Percentiles rank a stretch among this genome's conserved stretches.
Evolutionary conservation across 2,329 filamentous ascomycete species (phyloP).

Genomic region (Colletotrichum brevisporum): DNA sequence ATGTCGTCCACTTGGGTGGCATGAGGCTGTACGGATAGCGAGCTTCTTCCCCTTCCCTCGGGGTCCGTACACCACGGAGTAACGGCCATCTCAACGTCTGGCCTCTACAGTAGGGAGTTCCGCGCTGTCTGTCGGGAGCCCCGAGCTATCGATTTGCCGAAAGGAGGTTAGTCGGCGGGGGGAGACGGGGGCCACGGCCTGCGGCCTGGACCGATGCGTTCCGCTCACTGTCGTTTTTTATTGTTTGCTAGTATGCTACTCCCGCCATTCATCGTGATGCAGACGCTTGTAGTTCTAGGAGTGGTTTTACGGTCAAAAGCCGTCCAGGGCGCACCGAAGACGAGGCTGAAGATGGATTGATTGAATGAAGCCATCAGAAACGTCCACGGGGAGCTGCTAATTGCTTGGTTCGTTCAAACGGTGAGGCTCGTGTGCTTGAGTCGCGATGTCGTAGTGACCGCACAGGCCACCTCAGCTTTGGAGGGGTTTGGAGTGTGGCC

Average conservation of each 20-base stretch:
- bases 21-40: slow-evolving; percentile 14
- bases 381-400: too few species aligned
- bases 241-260: not conserved
- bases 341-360: too few species aligned
- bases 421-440: not conserved
- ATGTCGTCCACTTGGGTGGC: slow-evolving; percentile 30
- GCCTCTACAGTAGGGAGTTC: slow-evolving; percentile 7
- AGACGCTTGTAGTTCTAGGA: not conserved
- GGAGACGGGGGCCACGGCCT: slow-evolving; percentile 21
- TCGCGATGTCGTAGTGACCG: slow-evolving; percentile 26
- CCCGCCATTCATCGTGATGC: not conserved
- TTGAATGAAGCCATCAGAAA: too few species aligned
- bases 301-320: too few species aligned
- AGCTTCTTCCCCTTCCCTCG: too few species aligned
- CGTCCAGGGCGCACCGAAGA: too few species aligned
- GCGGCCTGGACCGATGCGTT: slow-evolving; percentile 38
- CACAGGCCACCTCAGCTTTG: slow-evolving; percentile 13
- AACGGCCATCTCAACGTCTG: too few species aligned
- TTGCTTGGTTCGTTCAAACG: too few species aligned
- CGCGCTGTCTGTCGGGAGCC: slow-evolving; percentile 1
- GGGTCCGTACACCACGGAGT: too few species aligned
- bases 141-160: not conserved
- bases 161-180: slow-evolving; percentile 5
- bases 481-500: slow-evolving; percentile 21
- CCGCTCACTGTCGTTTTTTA: not conserved